Evolutionary conservation across 2,329 filamentous ascomycete genomes (phyloP).

Genomic region (Pseudogymnoascus sp.): DNA sequence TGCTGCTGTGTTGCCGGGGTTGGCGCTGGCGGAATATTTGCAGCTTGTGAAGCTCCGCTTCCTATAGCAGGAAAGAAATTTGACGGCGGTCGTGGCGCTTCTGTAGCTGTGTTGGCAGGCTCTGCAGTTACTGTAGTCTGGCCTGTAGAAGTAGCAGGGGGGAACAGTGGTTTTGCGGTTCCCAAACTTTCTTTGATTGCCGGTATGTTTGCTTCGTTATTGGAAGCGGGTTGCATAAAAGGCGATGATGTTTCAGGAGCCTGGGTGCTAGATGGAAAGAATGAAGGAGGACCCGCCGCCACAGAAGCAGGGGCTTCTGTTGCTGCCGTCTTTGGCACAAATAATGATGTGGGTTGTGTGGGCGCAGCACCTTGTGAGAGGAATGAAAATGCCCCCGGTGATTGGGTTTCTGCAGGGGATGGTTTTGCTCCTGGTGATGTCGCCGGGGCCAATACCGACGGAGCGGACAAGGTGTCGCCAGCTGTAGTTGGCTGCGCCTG

Average conservation of each 20-base stretch:
- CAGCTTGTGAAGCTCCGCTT: not conserved
- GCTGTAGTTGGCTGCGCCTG: not conserved
- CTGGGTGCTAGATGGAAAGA: not conserved
- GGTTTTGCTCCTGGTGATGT: slow-evolving; percentile 1
- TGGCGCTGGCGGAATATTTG: not conserved
- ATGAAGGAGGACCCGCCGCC: not conserved
- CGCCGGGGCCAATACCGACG: not conserved
- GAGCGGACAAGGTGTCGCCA: not conserved
- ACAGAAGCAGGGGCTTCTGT: not conserved
- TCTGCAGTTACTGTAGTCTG: not conserved
- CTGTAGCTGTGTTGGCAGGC: not conserved
- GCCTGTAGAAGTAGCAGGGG: not conserved
- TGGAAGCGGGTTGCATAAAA: not conserved
- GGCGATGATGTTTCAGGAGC: not conserved
- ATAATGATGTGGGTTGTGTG: not conserved
- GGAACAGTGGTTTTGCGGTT: not conserved
- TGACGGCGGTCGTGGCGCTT: not conserved
- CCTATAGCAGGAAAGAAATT: not conserved
- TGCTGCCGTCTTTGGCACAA: not conserved
- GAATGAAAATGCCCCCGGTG: not conserved
- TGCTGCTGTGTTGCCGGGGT: not conserved
- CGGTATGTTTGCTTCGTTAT: not conserved
- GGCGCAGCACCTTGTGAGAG: not conserved
- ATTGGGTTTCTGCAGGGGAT: not conserved
- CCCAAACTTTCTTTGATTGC: not conserved